Percentiles rank a stretch among this genome's conserved stretches.
Evolutionary conservation across 2,329 filamentous ascomycete species (phyloP).

Genomic region (Chrysoporthe puriensis): DNA sequence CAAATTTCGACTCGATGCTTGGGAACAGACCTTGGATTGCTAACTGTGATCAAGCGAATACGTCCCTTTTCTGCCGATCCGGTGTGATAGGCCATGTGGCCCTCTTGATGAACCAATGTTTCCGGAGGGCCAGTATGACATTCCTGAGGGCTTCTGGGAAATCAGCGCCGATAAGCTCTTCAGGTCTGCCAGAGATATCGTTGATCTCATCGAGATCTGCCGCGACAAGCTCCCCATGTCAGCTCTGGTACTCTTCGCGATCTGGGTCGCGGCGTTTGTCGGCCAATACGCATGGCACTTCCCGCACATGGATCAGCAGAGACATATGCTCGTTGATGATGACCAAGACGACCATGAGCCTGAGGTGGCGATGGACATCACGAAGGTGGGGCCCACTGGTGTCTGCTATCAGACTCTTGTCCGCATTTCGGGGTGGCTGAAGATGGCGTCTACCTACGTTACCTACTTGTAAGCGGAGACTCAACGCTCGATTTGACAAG

Average conservation of each 20-base stretch:
- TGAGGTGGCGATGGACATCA: conserved; percentile 36
- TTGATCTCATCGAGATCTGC: conserved; percentile 66
- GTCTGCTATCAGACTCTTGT: conserved; percentile 54
- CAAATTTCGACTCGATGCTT: neutral
- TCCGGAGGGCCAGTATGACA: conserved; percentile 43
- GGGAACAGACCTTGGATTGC: neutral
- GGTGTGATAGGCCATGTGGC: conserved; percentile 51
- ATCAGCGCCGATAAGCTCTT: conserved; percentile 66
- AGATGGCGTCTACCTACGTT: conserved; percentile 61
- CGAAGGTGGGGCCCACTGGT: conserved; percentile 47
- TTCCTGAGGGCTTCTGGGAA: conserved; percentile 63
- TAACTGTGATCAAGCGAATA: conserved; percentile 50
- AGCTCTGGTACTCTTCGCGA: conserved; percentile 67
- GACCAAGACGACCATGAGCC: conserved; percentile 40
- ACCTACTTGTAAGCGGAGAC: conserved; percentile 46
- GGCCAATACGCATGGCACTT: conserved; percentile 70
- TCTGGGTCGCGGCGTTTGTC: conserved; percentile 68
- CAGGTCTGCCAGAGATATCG: conserved; percentile 63
- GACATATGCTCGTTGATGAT: conserved; percentile 50
- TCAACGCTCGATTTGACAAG: no score
- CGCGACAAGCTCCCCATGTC: conserved; percentile 68
- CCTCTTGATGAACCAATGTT: conserved; percentile 64
- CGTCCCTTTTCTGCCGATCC: conserved; percentile 67
- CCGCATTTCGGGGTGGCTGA: conserved; percentile 55
- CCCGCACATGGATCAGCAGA: conserved; percentile 66